Evolutionary conservation across 1,139 yeast genomes (phyloP), one percentile per base, ranked within the genome.

Genomic region (Saccharomyces uvarum): DNA sequence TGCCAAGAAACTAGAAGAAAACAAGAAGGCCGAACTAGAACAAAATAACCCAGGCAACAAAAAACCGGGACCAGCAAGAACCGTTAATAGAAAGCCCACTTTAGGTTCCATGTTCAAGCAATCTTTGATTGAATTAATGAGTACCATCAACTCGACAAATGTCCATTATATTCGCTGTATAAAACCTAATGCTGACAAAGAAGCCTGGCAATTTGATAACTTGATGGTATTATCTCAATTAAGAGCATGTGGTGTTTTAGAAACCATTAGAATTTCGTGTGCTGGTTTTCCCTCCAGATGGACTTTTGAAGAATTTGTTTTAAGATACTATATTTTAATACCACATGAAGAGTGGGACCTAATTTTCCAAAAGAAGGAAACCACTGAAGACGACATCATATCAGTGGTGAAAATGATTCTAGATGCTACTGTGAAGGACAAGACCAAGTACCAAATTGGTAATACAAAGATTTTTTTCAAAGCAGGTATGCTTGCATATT

Each of bases 231-330:
- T 95, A 60, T 86, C 96, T 9, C 99, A 95, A 72, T 79, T 95
- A 62, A 83, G 99, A 69, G 99, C 99, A 14, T 95, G 99, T 78
- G 99, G 99, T 84, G 99, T 95, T 53, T 77, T 95, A 64, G 99
- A 95, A 72, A 95, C 99, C 1, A 95, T 95, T 68, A 79, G 97
- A 68, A 95, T 95, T 52, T 91, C 98, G 4, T 91, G 98, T 74
- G 99, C 97, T 53, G 99, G 99, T 46, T 95, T 90, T 79, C 99
- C 99, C 29, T 86, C 97, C 0, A 80, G 98, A 69, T 90, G 97
- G 95, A 82, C 97, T 0, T 95, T 90, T 68, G 91, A 86, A 56
- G 99, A 95, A 68, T 93, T 95, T 75, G 97, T 95, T 31, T 83
- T 85, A 59, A 82, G 98, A 66, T 95, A 91, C 71, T 95, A 90